phyloP scores from a whole-genome alignment of 1,284 basidiomycete species.

The Neonothopanus nambi region DNA sequence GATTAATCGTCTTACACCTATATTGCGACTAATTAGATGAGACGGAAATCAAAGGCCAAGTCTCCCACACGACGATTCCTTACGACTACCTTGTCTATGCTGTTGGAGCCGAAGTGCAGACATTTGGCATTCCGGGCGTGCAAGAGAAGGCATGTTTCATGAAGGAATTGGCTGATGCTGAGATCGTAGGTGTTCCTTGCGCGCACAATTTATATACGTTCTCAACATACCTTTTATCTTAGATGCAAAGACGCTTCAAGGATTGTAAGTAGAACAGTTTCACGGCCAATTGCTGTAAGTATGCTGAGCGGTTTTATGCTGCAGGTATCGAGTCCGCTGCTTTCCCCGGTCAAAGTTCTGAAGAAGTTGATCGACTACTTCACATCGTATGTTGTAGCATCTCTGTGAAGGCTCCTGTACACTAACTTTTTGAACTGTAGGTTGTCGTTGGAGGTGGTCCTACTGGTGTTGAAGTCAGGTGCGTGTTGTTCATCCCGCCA shows the following conservation, averaged over 20 bases:
- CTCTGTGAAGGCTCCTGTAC: background rate
- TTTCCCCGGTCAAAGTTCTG: constrained; percentile 85
- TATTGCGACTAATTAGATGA: constrained; percentile 46
- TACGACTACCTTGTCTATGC: constrained; percentile 98
- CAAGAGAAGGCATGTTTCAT: constrained; percentile 93
- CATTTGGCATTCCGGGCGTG: constrained; percentile 96
- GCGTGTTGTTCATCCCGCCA: constrained; percentile 4
- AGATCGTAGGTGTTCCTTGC: constrained; percentile 49
- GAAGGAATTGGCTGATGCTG: constrained; percentile 94
- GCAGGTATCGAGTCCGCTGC: constrained; percentile 88
- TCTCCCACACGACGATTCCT: constrained; percentile 74
- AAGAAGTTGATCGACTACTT: constrained; percentile 87
- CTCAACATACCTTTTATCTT: constrained; percentile 2
- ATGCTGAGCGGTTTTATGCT: background rate
- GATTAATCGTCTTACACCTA: background rate
- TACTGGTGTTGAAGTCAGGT: constrained; percentile 86
- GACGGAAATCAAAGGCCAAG: constrained; percentile 75
- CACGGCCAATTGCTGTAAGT: too few relatives aligned
- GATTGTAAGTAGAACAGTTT: constrained; percentile 55
- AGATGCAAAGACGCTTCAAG: constrained; percentile 77
- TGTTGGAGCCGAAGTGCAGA: constrained; percentile 93
- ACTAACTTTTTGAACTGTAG: constrained; percentile 19
- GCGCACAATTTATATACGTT: background rate
- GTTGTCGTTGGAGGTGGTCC: constrained; percentile 98
- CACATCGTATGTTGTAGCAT: constrained; percentile 66